Evolutionary conservation across 2,329 filamentous ascomycete genomes (phyloP).

Genomic region (Fusarium sp.): DNA sequence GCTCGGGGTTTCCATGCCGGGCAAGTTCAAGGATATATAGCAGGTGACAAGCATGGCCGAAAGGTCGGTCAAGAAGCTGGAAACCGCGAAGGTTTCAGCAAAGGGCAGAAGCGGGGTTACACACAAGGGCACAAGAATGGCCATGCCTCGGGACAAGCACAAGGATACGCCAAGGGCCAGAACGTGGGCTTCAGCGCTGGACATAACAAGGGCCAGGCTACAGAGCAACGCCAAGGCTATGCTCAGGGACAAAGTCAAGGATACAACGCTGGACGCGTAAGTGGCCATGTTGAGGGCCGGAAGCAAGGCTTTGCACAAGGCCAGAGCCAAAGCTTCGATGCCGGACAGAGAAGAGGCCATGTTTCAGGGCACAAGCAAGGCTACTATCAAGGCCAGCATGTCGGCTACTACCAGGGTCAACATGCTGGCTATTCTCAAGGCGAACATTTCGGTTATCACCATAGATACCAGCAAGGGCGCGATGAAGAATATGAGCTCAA

Average conservation of each 20-base stretch:
- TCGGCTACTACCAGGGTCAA: slow-evolving; percentile 2
- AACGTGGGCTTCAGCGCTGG: neutral
- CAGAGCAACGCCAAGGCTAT: neutral
- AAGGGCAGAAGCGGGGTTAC: neutral
- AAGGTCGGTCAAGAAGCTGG: neutral
- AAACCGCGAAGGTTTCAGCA: slow-evolving; percentile 1
- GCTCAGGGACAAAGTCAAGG: neutral
- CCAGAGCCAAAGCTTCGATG: neutral
- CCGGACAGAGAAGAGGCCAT: neutral
- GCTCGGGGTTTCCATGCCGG: neutral
- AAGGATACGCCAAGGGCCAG: neutral
- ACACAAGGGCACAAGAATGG: neutral
- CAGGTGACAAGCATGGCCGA: slow-evolving; percentile 1
- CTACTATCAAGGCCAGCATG: neutral
- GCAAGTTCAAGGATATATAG: neutral
- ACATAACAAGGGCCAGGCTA: neutral
- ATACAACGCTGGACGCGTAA: neutral
- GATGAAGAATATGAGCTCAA: neutral
- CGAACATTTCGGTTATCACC: neutral
- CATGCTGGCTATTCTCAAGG: neutral
- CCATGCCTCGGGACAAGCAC: neutral
- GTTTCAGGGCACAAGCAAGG: neutral
- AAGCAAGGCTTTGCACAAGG: neutral
- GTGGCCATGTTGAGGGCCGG: neutral
- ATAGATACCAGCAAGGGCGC: neutral